Base-by-base conservation (phyloP, 2,329 filamentous ascomycete species). In the Westerdykella aurantiaca region DNA sequence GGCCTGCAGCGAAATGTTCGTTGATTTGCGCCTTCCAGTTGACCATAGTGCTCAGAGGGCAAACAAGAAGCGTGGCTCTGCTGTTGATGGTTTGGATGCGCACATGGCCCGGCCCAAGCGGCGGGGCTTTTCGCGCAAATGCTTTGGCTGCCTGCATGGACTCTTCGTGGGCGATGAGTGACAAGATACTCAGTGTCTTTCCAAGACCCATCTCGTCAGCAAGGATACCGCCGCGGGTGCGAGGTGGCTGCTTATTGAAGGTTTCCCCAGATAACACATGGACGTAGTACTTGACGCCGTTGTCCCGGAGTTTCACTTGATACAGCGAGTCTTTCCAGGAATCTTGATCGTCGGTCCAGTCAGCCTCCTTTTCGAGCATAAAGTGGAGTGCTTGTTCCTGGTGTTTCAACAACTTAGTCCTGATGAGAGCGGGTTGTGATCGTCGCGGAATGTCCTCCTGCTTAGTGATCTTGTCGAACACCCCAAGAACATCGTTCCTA, bases 1-100 rank as follows among this genome's bases (percentile, higher is more conserved):
- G 70, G 0, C 74, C 77, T 0, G 79, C 74, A 39, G 78, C 75
- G 37, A 95, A 73, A 65, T 98, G 93, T 46, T 86, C 78, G 56
- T 85, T 85, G 48, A 97, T 87, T 67, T 98, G 93, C 53, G 89
- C 82, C 56, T 91, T 85, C 93, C 93, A 98, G 59, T 97, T 98
- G 21, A 85, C 84, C 45, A 97, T 82, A 0, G 91, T 93, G 58
- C 88, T 95, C 2, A 96, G 76, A 1, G 93, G 93, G 44, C 86
- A 94, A 13, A 98, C 81, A 14, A 98, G 76, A 25, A 98, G 72
- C 0, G 93, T 97, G 0, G 86, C 82, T 58, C 82, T 85, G 5
- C 80, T 81, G 57, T 96, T 95, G 34, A 73, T 74, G 16, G 70
- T 10, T 60, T 68, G 11, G 12, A 55, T 55, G 6, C 60, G 47